phyloP scores from a whole-genome alignment of 2,329 filamentous ascomycete genomes.

The Verticillium zaregamsianum region DNA sequence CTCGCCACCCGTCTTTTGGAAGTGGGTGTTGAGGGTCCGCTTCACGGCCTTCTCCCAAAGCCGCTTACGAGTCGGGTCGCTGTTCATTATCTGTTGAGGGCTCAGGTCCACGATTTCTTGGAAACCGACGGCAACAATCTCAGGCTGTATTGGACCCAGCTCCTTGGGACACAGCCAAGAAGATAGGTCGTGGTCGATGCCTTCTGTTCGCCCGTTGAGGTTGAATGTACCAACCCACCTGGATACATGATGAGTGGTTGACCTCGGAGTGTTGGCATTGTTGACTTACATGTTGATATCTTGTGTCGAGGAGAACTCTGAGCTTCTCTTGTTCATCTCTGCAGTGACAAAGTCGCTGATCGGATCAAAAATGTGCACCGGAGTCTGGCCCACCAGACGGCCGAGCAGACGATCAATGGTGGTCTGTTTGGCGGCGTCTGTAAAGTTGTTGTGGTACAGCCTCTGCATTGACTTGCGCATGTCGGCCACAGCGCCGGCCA shows the following conservation, averaged over 20 bases:
- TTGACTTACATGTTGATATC: conserved; percentile 66
- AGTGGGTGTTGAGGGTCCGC: conserved; percentile 68
- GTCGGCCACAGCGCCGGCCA: conserved; percentile 91
- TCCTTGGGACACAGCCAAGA: conserved; percentile 74
- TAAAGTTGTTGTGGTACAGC: conserved; percentile 96
- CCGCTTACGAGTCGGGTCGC: conserved; percentile 80
- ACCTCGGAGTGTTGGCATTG: background rate
- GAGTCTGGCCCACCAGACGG: conserved; percentile 73
- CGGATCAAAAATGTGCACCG: conserved; percentile 86
- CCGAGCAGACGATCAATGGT: conserved; percentile 93
- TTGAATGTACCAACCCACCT: conserved; percentile 83
- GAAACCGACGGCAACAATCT: conserved; percentile 87
- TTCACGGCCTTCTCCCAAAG: conserved; percentile 84
- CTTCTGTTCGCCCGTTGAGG: conserved; percentile 80
- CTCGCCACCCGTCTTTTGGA: conserved; percentile 60
- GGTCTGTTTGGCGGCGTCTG: conserved; percentile 86
- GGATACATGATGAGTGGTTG: background rate
- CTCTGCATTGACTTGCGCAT: conserved; percentile 90
- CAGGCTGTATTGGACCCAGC: conserved; percentile 61
- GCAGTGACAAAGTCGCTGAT: conserved; percentile 84
- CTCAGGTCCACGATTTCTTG: conserved; percentile 98
- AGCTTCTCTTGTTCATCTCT: conserved; percentile 64
- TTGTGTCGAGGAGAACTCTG: conserved; percentile 72
- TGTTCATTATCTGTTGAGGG: conserved; percentile 98
- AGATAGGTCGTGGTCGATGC: conserved; percentile 74